Percentiles rank a stretch among this genome's conserved stretches.
These are phyloP conservation scores for Vanrija sp. DNA, from an alignment of 1,284 basidiomycete species.

Conservation along the genomic window DNA sequence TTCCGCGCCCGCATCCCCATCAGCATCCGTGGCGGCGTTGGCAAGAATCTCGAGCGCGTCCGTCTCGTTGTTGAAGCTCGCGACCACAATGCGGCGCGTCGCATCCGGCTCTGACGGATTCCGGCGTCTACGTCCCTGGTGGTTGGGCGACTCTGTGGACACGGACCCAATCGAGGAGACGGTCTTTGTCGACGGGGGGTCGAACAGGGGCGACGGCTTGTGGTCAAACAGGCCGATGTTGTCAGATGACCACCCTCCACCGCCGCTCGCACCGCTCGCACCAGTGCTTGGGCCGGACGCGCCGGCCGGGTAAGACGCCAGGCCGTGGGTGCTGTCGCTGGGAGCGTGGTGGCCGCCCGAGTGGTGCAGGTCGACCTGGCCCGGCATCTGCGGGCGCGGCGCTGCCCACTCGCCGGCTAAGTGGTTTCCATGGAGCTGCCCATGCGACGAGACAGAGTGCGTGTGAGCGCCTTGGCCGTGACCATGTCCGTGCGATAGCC, in stretches of 20 bases:
- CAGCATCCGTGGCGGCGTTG: slow-evolving; percentile 42
- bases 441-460: not conserved
- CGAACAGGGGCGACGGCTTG: slow-evolving; percentile 15
- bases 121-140: too few species aligned
- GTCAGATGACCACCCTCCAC: not conserved
- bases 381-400: slow-evolving; percentile 15
- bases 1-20: slow-evolving; percentile 12
- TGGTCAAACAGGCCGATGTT: not conserved
- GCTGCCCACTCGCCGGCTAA: not conserved
- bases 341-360: not conserved
- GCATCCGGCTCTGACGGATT: slow-evolving; percentile 26
- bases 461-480: too few species aligned
- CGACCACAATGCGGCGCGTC: slow-evolving; percentile 42
- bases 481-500: not conserved
- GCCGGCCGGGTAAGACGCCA: not conserved
- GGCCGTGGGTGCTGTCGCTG: too few species aligned
- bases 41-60: slow-evolving; percentile 49
- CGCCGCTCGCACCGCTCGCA: not conserved
- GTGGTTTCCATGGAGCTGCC: not conserved
- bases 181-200: slow-evolving; percentile 15
- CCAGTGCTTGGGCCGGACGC: not conserved
- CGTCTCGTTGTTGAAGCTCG: slow-evolving; percentile 48
- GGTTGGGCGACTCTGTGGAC: slow-evolving; percentile 16
- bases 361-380: slow-evolving; percentile 4
- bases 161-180: slow-evolving; percentile 21